Evolutionary conservation across 2,329 filamentous ascomycete species (phyloP).

Genomic region (Hypoxylon sp.): DNA sequence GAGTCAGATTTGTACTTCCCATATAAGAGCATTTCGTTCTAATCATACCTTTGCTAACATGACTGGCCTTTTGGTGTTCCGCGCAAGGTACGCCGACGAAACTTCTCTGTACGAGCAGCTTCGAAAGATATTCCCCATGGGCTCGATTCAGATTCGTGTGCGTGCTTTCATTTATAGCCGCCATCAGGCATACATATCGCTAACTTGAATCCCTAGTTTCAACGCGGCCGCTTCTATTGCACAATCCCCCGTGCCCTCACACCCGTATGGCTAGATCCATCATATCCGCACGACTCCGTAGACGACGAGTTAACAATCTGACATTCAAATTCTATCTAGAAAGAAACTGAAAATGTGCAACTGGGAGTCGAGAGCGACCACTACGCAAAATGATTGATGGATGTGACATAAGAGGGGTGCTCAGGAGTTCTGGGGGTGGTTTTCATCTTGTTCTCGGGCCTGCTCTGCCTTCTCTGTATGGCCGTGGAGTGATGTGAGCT

Average conservation of each 20-base stretch:
- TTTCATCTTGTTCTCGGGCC: not conserved
- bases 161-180: not conserved
- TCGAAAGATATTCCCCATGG: constrained; percentile 9
- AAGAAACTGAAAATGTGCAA: not conserved
- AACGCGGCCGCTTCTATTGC: constrained; percentile 14
- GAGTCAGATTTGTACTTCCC: not conserved
- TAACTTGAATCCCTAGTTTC: constrained; percentile 5
- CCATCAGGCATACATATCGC: not conserved
- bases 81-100: constrained; percentile 19
- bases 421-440: not conserved
- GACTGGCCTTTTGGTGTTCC: not conserved
- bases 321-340: not conserved
- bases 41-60: not conserved
- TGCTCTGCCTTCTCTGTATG: constrained; percentile 1
- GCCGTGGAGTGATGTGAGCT: not conserved
- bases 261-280: not conserved
- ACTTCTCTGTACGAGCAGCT: constrained; percentile 1
- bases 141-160: constrained; percentile 9
- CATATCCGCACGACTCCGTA: too few relatives aligned
- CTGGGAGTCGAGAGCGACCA: not conserved
- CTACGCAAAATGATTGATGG: not conserved
- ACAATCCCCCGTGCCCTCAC: constrained; percentile 1
- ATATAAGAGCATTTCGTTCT: not conserved
- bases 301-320: too few relatives aligned
- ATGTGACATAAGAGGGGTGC: not conserved